Percentiles rank a stretch among this genome's conserved stretches.
Evolutionary conservation across 306 rosid genomes (phyloP).

Genomic region (Dryas alaskensis): DNA sequence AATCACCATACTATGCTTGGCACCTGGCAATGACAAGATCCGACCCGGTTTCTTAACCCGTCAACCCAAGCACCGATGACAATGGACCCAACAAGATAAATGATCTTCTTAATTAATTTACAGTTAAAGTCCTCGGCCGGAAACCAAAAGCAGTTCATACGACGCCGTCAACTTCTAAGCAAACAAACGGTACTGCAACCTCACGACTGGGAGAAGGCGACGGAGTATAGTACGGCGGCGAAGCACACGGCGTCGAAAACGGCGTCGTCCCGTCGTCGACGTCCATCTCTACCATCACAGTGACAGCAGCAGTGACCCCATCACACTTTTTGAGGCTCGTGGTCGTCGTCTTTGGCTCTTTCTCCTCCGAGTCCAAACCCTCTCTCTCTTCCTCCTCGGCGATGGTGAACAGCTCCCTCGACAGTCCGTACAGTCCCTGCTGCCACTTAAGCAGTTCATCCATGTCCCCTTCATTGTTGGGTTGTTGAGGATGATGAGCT

Average conservation of each 20-base stretch:
- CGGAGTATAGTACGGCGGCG: conserved; percentile 49
- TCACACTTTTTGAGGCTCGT: background rate
- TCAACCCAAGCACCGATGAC: background rate
- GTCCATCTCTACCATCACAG: conserved; percentile 10
- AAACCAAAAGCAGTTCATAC: too few species aligned
- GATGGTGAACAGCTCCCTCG: conserved; percentile 47
- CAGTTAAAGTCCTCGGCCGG: background rate
- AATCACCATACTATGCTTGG: too few species aligned
- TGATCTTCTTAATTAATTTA: background rate
- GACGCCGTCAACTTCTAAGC: too few species aligned
- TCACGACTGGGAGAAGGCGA: conserved; percentile 41
- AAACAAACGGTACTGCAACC: background rate
- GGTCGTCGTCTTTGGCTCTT: conserved; percentile 9
- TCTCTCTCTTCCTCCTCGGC: conserved; percentile 42
- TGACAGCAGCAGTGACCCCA: conserved; percentile 13
- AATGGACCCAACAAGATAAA: background rate
- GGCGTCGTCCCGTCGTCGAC: conserved; percentile 38
- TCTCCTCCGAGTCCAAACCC: conserved; percentile 28
- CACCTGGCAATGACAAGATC: too few species aligned
- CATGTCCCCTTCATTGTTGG: background rate
- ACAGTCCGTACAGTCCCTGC: conserved; percentile 28
- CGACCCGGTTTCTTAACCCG: background rate
- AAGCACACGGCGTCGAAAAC: conserved; percentile 43
- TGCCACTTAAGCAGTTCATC: conserved; percentile 40
- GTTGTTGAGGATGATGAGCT: background rate